Evolutionary conservation across 2,329 filamentous ascomycete species (phyloP).

Genomic region (Penicillium glabrum): DNA sequence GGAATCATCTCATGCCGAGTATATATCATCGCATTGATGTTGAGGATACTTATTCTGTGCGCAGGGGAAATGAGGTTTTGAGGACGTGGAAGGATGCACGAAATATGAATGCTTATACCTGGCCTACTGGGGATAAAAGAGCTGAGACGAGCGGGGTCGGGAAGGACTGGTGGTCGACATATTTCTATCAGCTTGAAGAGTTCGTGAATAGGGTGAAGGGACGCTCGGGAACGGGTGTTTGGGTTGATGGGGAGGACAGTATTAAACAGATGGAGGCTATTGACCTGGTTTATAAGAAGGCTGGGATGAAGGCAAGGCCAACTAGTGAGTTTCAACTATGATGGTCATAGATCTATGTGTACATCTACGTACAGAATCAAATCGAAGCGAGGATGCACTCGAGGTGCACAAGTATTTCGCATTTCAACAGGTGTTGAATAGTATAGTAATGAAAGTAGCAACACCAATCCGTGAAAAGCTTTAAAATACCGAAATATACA

Average conservation of each 20-base stretch:
- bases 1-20: constrained; percentile 19
- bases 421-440: background rate
- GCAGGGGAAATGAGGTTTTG: constrained; percentile 7
- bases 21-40: constrained; percentile 28
- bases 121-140: constrained; percentile 23
- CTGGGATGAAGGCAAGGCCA: constrained; percentile 24
- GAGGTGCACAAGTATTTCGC: background rate
- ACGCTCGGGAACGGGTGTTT: constrained; percentile 35
- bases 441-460: background rate
- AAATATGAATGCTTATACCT: constrained; percentile 20
- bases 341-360: background rate
- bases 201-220: constrained; percentile 51
- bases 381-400: too few relatives aligned
- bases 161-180: constrained; percentile 46
- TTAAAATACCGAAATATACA: background rate
- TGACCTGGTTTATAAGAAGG: constrained; percentile 50
- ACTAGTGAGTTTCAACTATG: background rate
- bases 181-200: constrained; percentile 50
- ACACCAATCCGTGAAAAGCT: background rate
- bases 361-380: background rate
- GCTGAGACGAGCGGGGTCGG: background rate
- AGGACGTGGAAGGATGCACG: constrained; percentile 18
- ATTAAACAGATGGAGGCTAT: constrained; percentile 49
- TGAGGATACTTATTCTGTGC: constrained; percentile 36
- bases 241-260: constrained; percentile 46